A percentile compares a stretch with the other conserved stretches of the same genome.
phyloP scores from a whole-genome alignment of 129 eudicot species.

The Centrapalus pauciflorus region DNA sequence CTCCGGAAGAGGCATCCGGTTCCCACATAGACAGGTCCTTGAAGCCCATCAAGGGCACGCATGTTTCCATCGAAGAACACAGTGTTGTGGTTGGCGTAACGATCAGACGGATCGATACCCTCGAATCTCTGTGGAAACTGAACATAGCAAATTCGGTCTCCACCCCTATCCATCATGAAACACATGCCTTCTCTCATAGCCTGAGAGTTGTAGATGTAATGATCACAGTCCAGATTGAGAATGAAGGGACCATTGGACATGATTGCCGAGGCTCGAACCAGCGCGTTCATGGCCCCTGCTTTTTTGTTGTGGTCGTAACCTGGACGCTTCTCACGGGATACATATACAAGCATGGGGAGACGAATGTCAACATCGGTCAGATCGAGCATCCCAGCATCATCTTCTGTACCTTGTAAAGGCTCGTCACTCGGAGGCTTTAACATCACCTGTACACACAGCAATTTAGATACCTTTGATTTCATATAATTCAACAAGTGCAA shows the following conservation, averaged over 20 bases:
- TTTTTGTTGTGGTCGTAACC: conserved; percentile 77
- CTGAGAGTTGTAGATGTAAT: conserved; percentile 49
- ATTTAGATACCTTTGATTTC: too few relatives aligned
- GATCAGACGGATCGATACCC: conserved; percentile 61
- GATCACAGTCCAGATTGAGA: conserved; percentile 63
- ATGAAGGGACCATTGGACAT: conserved; percentile 71
- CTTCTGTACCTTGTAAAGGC: conserved; percentile 36
- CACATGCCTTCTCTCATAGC: conserved; percentile 62
- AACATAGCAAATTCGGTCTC: conserved; percentile 48
- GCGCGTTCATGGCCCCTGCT: conserved; percentile 73
- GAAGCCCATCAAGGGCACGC: conserved; percentile 64
- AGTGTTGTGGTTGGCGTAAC: conserved; percentile 55
- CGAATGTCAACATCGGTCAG: conserved; percentile 58
- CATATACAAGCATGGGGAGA: conserved; percentile 56
- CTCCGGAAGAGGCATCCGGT: conserved; percentile 52
- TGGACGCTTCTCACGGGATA: conserved; percentile 69
- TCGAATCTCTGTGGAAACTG: conserved; percentile 56
- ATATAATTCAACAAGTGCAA: too few relatives aligned
- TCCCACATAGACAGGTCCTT: conserved; percentile 57
- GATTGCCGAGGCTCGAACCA: conserved; percentile 68
- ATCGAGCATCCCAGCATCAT: conserved; percentile 28
- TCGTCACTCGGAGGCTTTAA: conserved; percentile 64
- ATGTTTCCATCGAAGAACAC: conserved; percentile 59
- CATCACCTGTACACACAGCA: too few relatives aligned
- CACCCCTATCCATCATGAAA: conserved; percentile 65